Conservation (phyloP, 1,284 basidiomycete genomes). For the Papiliotrema laurentii region DNA sequence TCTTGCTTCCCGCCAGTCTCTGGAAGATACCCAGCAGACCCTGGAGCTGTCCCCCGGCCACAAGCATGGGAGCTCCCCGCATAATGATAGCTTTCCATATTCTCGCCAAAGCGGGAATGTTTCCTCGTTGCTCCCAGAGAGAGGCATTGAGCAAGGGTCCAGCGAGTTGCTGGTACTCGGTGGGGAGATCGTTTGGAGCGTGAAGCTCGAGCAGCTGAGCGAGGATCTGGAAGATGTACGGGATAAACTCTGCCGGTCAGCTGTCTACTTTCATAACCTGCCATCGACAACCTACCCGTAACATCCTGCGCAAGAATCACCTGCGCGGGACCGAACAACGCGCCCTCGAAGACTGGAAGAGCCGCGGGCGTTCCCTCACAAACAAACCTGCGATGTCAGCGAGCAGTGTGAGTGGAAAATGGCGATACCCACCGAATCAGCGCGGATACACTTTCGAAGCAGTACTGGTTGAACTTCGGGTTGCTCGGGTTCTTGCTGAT, state of each 20-base stretch:
- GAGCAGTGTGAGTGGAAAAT: too few relatives aligned
- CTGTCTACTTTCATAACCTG: not conserved
- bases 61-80: constrained; percentile 66
- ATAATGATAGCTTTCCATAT: constrained; percentile 79
- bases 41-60: constrained; percentile 68
- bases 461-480: constrained; percentile 94
- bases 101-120: constrained; percentile 87
- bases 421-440: constrained; percentile 78
- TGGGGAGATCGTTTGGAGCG: constrained; percentile 57
- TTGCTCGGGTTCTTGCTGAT: constrained; percentile 96
- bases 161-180: constrained; percentile 72
- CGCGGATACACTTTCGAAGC: constrained; percentile 91
- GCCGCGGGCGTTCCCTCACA: constrained; percentile 64
- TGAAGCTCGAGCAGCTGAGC: constrained; percentile 93
- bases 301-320: constrained; percentile 87
- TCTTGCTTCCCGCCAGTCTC: constrained; percentile 80
- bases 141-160: constrained; percentile 79
- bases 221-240: constrained; percentile 94
- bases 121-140: constrained; percentile 93
- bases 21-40: constrained; percentile 86
- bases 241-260: constrained; percentile 73
- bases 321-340: constrained; percentile 84
- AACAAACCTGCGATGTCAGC: constrained; percentile 59
- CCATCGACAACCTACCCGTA: constrained; percentile 60
- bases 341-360: constrained; percentile 70